phyloP scores from a whole-genome alignment of 2,329 filamentous ascomycete genomes.

The Colletotrichum salicis region DNA sequence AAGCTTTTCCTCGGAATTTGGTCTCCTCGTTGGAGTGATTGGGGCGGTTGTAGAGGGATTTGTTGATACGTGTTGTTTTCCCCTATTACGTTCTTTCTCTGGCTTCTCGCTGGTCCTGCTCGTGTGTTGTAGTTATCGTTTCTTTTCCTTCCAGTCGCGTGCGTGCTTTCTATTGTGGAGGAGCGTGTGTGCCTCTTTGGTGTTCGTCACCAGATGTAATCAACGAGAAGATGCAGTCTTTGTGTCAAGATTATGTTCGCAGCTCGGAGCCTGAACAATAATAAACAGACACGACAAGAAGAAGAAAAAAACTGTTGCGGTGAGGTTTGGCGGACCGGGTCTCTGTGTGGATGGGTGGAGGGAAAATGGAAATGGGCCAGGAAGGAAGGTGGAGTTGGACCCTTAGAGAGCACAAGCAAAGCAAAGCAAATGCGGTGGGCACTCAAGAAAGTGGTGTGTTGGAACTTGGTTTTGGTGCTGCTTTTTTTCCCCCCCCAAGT shows the following conservation, averaged over 20 bases:
- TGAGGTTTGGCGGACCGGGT: not conserved
- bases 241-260: not conserved
- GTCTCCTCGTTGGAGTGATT: not conserved
- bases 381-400: conserved; percentile 14
- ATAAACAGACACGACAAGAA: not conserved
- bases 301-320: not conserved
- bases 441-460: not conserved
- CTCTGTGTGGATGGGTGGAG: not conserved
- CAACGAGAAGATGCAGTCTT: not conserved
- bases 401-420: not conserved
- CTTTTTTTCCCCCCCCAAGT: not conserved
- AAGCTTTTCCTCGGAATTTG: not conserved
- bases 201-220: not conserved
- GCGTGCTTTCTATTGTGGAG: not conserved
- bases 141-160: not conserved
- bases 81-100: not conserved
- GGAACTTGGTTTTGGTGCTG: not conserved
- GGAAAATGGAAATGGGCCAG: not conserved
- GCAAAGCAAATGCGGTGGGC: conserved; percentile 10
- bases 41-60: not conserved
- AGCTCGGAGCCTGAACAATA: not conserved
- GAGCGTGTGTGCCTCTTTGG: not conserved
- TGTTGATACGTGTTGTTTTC: not conserved
- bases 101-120: not conserved
- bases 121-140: not conserved